Evolutionary conservation across 1,284 basidiomycete genomes (phyloP).

Genomic region (Leccinum colubrinum): DNA sequence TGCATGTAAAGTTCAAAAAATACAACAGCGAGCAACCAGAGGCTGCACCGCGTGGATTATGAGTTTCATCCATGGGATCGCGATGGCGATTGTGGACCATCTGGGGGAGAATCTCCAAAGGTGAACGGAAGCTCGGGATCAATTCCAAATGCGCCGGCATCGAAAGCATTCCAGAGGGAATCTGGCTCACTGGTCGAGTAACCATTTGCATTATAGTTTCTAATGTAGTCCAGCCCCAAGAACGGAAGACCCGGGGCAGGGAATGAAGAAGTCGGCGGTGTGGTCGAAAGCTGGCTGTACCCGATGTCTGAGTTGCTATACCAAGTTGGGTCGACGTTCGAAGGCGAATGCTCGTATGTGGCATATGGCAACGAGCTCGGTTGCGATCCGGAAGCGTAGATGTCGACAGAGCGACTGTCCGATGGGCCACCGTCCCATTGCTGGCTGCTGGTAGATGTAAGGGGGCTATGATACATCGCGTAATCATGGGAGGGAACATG

Average conservation of each 20-base stretch:
- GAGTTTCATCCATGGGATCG: constrained; percentile 18
- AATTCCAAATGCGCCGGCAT: constrained; percentile 64
- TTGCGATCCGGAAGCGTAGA: constrained; percentile 42
- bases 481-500: constrained; percentile 55
- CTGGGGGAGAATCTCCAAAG: constrained; percentile 39
- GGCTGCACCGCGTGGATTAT: neutral
- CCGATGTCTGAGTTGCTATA: constrained; percentile 46
- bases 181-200: constrained; percentile 56
- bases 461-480: constrained; percentile 43
- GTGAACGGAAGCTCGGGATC: constrained; percentile 75
- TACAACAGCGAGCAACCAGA: constrained; percentile 4
- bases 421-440: constrained; percentile 45
- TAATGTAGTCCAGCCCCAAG: constrained; percentile 74
- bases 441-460: constrained; percentile 37
- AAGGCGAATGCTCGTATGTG: constrained; percentile 40
- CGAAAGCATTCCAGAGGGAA: constrained; percentile 70
- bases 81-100: constrained; percentile 30
- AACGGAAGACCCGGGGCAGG: constrained; percentile 72
- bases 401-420: constrained; percentile 38
- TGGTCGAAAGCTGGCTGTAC: constrained; percentile 47
- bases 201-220: constrained; percentile 57
- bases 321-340: constrained; percentile 45
- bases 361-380: constrained; percentile 34
- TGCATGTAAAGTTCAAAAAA: constrained; percentile 18
- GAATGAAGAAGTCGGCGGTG: constrained; percentile 60